Evolutionary conservation across 345 rosid genomes (phyloP).

Genomic region (Pistacia vera): DNA sequence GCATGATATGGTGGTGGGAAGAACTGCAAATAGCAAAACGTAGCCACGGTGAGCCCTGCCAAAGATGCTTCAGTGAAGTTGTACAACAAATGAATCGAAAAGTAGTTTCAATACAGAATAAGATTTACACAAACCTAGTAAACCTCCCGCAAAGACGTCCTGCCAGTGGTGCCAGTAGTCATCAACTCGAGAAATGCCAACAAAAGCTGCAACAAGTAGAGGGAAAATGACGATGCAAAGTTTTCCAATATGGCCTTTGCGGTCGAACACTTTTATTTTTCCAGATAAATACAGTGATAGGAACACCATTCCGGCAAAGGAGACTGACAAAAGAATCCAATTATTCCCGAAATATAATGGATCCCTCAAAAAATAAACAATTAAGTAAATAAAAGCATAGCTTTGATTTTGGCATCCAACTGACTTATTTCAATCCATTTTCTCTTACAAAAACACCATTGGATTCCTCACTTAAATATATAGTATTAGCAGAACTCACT

Average conservation of each 20-base stretch:
- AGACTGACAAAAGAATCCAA: conserved; percentile 44
- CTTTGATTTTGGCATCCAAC: background rate
- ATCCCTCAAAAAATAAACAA: background rate
- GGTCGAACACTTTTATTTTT: conserved; percentile 68
- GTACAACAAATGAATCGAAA: background rate
- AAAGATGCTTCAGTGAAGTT: conserved; percentile 2
- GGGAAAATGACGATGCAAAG: conserved; percentile 69
- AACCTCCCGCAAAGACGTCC: conserved; percentile 81
- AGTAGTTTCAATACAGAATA: background rate
- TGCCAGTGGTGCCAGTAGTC: conserved; percentile 94
- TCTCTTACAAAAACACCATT: background rate
- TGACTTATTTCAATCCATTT: background rate
- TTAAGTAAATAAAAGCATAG: background rate
- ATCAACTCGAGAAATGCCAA: conserved; percentile 80
- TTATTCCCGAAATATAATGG: background rate
- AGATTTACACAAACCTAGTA: conserved; percentile 48
- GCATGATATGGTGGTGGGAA: conserved; percentile 69
- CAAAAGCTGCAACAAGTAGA: conserved; percentile 62
- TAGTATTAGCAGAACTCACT: conserved; percentile 37
- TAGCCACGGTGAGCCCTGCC: conserved; percentile 57
- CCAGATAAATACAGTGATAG: conserved; percentile 68
- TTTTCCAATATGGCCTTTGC: conserved; percentile 72
- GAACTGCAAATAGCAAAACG: conserved; percentile 74
- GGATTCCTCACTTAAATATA: background rate
- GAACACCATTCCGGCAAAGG: conserved; percentile 70